A percentile compares a stretch with the other conserved stretches of the same genome.
phyloP scores from a whole-genome alignment of 169 alveolate genomes.

The Pseudocohnilembus persalinus region DNA sequence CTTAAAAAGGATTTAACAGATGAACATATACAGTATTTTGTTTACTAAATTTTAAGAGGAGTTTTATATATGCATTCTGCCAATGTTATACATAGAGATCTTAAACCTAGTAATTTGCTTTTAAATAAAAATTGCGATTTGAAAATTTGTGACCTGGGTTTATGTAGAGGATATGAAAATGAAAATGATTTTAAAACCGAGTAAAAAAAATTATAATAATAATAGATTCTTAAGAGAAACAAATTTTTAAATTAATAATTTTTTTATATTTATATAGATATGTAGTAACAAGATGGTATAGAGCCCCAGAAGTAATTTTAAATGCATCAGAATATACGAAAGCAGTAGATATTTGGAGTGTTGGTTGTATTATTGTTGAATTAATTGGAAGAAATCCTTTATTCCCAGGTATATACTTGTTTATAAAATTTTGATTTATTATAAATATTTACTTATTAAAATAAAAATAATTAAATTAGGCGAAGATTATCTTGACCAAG shows the following conservation, averaged over 20 bases:
- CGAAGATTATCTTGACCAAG: slow-evolving; percentile 89
- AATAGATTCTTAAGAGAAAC: neutral
- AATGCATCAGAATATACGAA: slow-evolving; percentile 90
- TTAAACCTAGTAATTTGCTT: slow-evolving; percentile 84
- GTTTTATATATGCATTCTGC: slow-evolving; percentile 84
- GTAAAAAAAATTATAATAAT: neutral
- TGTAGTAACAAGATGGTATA: slow-evolving; percentile 94
- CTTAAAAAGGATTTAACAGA: slow-evolving; percentile 82
- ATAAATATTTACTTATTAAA: slow-evolving; percentile 1
- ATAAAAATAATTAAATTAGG: neutral
- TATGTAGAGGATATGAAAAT: slow-evolving; percentile 80
- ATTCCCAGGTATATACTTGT: slow-evolving; percentile 78
- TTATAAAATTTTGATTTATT: neutral
- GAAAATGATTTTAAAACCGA: slow-evolving; percentile 55
- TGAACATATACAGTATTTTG: slow-evolving; percentile 89
- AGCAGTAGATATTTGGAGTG: slow-evolving; percentile 94
- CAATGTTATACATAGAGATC: slow-evolving; percentile 85
- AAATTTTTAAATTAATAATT: neutral
- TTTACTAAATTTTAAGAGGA: slow-evolving; percentile 85
- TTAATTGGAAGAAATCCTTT: slow-evolving; percentile 84
- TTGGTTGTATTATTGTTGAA: slow-evolving; percentile 95
- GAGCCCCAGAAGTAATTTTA: slow-evolving; percentile 95
- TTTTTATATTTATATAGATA: slow-evolving; percentile 61
- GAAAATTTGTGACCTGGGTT: slow-evolving; percentile 88
- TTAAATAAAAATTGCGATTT: slow-evolving; percentile 86